These are phyloP conservation scores for Volutella citrinella DNA, from an alignment of 2,329 filamentous ascomycete genomes.

Conservation along the genomic window DNA sequence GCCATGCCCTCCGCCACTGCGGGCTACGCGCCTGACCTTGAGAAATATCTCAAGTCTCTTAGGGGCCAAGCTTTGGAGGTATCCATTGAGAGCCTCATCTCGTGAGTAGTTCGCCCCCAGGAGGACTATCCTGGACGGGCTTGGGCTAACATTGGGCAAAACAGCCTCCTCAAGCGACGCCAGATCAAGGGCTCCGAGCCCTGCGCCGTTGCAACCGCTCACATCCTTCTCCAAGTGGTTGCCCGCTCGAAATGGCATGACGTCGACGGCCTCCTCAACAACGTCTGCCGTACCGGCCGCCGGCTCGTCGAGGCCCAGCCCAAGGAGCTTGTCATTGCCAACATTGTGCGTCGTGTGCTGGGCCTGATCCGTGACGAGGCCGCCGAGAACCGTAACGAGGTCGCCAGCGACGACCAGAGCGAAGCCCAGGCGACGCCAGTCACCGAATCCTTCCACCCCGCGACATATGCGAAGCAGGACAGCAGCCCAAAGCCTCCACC, in stretches of 20 bases:
- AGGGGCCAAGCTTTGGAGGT: constrained; percentile 74
- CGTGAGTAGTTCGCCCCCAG: constrained; percentile 53
- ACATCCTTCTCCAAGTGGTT: constrained; percentile 83
- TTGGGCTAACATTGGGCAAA: too few relatives aligned
- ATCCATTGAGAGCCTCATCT: constrained; percentile 79
- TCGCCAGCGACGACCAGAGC: constrained; percentile 56
- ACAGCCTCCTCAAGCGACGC: constrained; percentile 79
- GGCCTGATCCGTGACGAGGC: constrained; percentile 90
- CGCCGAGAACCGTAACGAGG: constrained; percentile 71
- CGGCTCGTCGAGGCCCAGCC: constrained; percentile 81
- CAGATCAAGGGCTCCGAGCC: constrained; percentile 86
- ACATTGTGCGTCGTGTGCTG: constrained; percentile 87
- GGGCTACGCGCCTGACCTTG: constrained; percentile 65
- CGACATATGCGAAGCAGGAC: constrained; percentile 34
- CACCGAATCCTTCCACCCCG: constrained; percentile 34
- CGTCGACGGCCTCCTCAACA: constrained; percentile 73
- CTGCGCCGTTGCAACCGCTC: constrained; percentile 87
- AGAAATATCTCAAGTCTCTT: constrained; percentile 75
- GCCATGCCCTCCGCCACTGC: constrained; percentile 35
- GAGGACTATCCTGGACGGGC: too few relatives aligned
- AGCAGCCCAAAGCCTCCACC: constrained; percentile 26
- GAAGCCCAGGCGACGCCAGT: constrained; percentile 40
- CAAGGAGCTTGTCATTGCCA: constrained; percentile 87
- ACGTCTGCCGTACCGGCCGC: constrained; percentile 75
- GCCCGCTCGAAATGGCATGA: constrained; percentile 76